phyloP scores from a whole-genome alignment of 768 basidiomycete species.

The Cyclocybe aegerita region DNA sequence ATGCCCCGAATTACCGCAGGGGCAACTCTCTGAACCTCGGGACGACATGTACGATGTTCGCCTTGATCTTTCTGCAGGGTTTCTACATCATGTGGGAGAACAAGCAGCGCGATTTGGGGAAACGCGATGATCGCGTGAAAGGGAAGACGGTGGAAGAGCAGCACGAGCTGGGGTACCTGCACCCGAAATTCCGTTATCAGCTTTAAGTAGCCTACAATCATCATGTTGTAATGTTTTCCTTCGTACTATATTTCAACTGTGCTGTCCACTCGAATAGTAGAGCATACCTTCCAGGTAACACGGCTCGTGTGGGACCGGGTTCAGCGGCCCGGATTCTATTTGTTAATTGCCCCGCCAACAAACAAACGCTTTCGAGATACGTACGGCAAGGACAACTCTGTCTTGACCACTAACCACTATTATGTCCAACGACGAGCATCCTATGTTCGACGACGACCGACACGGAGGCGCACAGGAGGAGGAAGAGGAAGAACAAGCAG shows the following conservation, averaged over 20 bases:
- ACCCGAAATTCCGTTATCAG: conserved; percentile 42
- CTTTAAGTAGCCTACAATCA: conserved; percentile 9
- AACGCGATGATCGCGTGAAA: conserved; percentile 35
- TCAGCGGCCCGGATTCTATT: neutral
- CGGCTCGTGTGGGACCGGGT: too few species aligned
- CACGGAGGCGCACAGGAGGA: conserved; percentile 35
- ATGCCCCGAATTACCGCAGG: conserved; percentile 42
- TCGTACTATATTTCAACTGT: too few species aligned
- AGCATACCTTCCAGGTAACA: too few species aligned
- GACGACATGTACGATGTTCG: conserved; percentile 26
- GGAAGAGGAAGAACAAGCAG: conserved; percentile 44
- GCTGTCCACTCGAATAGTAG: too few species aligned
- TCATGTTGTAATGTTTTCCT: too few species aligned
- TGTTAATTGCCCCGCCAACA: neutral
- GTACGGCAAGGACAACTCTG: conserved; percentile 2
- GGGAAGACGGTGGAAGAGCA: conserved; percentile 34
- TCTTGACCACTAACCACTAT: conserved; percentile 21
- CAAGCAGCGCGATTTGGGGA: conserved; percentile 35
- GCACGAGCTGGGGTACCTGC: conserved; percentile 37
- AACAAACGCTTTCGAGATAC: neutral
- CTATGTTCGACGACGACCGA: conserved; percentile 40
- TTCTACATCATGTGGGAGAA: conserved; percentile 41
- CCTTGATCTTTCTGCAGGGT: conserved; percentile 25
- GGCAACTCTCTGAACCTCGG: conserved; percentile 43
- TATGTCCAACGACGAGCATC: conserved; percentile 50